Evolutionary conservation across 805 yeast genomes (phyloP), one percentile per base, ranked within the genome.

Genomic region (Hanseniaspora lachancei): DNA sequence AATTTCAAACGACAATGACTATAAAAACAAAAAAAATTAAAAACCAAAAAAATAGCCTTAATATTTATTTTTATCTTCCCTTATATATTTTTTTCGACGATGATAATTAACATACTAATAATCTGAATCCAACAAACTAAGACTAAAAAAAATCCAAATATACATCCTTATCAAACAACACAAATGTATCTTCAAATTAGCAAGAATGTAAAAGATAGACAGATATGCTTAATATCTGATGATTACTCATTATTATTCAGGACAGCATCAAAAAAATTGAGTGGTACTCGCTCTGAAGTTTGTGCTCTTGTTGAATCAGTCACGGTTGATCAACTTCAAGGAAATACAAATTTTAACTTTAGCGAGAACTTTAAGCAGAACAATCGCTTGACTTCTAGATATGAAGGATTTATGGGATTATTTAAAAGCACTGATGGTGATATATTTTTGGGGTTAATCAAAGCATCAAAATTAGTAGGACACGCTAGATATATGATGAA

Each of bases 181-280:
- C 13, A 23, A 10, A 46, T 46, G 49, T 34, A 32, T 29, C 35
- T 46, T 20, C 49, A 46, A 32, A 34, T 46, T 5, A 46, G 74
- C 66, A 73, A 84, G 54, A 79, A 84, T 56, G 77, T 75, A 57
- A 66, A 72, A 36, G 91, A 93, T 1, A 72, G 96, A 55, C 77
- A 89, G 12, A 72, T 86, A 57, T 83, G 86, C 2, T 71, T 88
- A 3, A 77, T 80, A 3, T 76, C 83, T 21, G 74, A 76, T 46
- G 76, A 75, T 29, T 77, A 73, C 64, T 86, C 82, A 1, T 71
- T 88, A 58, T 72, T 82, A 3, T 72, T 88, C 49, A 73, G 82
- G 47, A 56, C 55, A 5, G 54, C 54, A 12, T 18, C 48, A 13
- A 48, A 50, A n/a, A 50, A 23, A 2, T 13, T 47, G n/a, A 47